Evolutionary conservation across 805 yeast genomes (phyloP).

Genomic region (Torulaspora franciscae): DNA sequence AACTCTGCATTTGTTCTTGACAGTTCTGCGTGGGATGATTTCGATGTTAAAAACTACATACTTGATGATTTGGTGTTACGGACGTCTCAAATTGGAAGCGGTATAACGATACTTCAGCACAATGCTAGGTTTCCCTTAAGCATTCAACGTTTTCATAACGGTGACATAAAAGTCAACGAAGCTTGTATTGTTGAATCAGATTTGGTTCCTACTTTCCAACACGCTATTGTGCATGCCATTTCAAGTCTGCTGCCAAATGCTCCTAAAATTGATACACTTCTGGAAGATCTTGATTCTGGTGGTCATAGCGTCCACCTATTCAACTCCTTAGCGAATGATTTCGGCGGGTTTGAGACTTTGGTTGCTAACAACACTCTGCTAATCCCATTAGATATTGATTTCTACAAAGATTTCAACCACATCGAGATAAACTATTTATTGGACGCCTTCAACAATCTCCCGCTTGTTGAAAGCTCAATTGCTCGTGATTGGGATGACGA

Average conservation of each 20-base stretch:
- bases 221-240: constrained; percentile 64
- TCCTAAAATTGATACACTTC: constrained; percentile 37
- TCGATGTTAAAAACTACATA: constrained; percentile 29
- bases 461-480: constrained; percentile 10
- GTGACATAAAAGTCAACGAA: constrained; percentile 27
- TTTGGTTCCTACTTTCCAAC: constrained; percentile 54
- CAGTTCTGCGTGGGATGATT: constrained; percentile 5
- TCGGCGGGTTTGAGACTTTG: constrained; percentile 5
- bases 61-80: constrained; percentile 37
- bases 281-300: constrained; percentile 20
- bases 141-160: constrained; percentile 21
- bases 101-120: constrained; percentile 17
- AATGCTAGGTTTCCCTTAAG: constrained; percentile 22
- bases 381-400: constrained; percentile 42
- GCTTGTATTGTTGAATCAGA: constrained; percentile 51
- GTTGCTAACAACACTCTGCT: constrained; percentile 41
- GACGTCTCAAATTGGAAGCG: constrained; percentile 20
- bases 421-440: constrained; percentile 45
- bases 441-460: constrained; percentile 15
- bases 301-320: constrained; percentile 7
- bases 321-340: constrained; percentile 5
- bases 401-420: constrained; percentile 34
- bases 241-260: constrained; percentile 41
- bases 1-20: constrained; percentile 60
- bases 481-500: constrained; percentile 22